A percentile compares a stretch with the other conserved stretches of the same genome.
These are phyloP conservation scores for Oxytropis ochrocephala DNA, from an alignment of 306 rosid genomes.

Conservation along the genomic window DNA sequence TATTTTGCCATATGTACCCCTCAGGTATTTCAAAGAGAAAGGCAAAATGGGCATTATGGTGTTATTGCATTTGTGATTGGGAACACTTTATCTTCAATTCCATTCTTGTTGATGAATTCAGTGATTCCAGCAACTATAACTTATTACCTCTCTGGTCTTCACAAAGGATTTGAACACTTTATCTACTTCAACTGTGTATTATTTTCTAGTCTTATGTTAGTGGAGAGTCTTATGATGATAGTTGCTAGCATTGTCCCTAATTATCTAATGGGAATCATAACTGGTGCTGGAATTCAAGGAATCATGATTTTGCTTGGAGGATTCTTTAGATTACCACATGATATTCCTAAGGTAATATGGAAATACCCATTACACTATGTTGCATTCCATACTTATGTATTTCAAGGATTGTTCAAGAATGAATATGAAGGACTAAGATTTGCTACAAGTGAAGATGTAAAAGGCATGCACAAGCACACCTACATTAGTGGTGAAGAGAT, in stretches of 20 bases:
- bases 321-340: constrained; percentile 49
- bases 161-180: constrained; percentile 32
- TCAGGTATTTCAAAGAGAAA: constrained; percentile 57
- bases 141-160: constrained; percentile 58
- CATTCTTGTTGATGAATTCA: constrained; percentile 37
- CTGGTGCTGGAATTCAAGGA: constrained; percentile 72
- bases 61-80: constrained; percentile 46
- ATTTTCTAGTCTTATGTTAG: constrained; percentile 48
- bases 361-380: constrained; percentile 48
- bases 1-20: neutral
- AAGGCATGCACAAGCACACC: neutral
- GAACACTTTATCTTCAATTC: constrained; percentile 55
- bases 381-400: constrained; percentile 49
- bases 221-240: constrained; percentile 81
- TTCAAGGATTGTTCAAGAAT: constrained; percentile 62
- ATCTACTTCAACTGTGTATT: constrained; percentile 32
- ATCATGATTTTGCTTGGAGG: constrained; percentile 47
- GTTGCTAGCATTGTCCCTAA: constrained; percentile 62
- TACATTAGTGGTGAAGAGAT: constrained; percentile 36
- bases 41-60: constrained; percentile 68
- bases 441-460: neutral
- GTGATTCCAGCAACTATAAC: constrained; percentile 42
- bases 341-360: constrained; percentile 47
- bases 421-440: constrained; percentile 46
- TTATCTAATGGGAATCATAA: constrained; percentile 60